phyloP scores from a whole-genome alignment of 2,329 filamentous ascomycete genomes.

The Calonectria pseudoreteaudii region DNA sequence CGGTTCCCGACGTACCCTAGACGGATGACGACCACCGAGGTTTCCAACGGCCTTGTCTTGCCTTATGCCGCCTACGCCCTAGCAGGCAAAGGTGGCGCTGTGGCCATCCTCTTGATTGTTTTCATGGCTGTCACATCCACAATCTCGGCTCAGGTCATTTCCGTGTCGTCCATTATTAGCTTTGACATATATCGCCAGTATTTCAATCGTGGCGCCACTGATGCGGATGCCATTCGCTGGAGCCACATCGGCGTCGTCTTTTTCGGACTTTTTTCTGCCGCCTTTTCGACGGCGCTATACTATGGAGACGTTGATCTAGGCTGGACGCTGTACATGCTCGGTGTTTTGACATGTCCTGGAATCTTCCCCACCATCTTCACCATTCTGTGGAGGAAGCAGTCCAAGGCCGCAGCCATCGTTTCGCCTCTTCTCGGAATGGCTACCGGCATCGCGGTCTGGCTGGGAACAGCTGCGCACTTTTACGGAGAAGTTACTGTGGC shows the following conservation, averaged over 20 bases:
- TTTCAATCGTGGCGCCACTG: conserved; percentile 57
- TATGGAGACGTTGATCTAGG: conserved; percentile 65
- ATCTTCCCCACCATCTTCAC: conserved; percentile 66
- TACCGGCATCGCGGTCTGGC: conserved; percentile 65
- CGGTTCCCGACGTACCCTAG: conserved; percentile 66
- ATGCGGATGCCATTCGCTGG: conserved; percentile 62
- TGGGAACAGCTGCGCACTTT: conserved; percentile 58
- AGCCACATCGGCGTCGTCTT: conserved; percentile 65
- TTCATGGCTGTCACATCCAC: conserved; percentile 82
- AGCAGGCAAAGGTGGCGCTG: conserved; percentile 77
- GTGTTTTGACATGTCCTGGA: conserved; percentile 64
- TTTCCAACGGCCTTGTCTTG: conserved; percentile 76
- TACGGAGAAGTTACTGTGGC: conserved; percentile 60
- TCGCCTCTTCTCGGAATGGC: conserved; percentile 62
- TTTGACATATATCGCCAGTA: conserved; percentile 67
- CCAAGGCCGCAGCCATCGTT: conserved; percentile 60
- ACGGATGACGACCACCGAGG: conserved; percentile 69
- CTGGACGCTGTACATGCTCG: conserved; percentile 67
- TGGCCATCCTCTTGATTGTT: conserved; percentile 74
- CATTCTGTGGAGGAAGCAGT: conserved; percentile 64
- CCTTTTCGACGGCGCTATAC: conserved; percentile 64
- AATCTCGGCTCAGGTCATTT: conserved; percentile 63
- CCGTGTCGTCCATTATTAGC: conserved; percentile 64
- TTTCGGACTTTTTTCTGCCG: conserved; percentile 63
- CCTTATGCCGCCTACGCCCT: conserved; percentile 78